Evolutionary conservation across 1,284 basidiomycete genomes (phyloP).

Genomic region (Tranzscheliella williamsii): DNA sequence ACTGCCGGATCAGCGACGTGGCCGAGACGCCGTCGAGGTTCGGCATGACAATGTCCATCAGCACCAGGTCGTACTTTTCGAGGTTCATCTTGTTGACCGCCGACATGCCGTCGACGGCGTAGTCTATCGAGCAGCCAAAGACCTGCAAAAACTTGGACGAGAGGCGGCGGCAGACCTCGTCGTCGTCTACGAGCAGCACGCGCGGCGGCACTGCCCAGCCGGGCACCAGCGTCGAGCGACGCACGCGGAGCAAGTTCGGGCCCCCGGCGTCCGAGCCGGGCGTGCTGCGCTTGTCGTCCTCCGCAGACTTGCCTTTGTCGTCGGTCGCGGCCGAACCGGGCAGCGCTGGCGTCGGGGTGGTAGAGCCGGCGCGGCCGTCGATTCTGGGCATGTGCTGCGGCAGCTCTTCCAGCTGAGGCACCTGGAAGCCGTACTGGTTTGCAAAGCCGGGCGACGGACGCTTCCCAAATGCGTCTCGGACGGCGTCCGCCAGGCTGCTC

Average conservation of each 20-base stretch:
- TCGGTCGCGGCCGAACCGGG: too few species aligned
- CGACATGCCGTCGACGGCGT: slow-evolving; percentile 87
- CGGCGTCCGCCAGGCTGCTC: background rate
- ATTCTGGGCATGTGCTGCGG: slow-evolving; percentile 34
- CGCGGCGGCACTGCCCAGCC: slow-evolving; percentile 63
- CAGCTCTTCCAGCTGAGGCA: slow-evolving; percentile 18
- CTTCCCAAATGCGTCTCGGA: background rate
- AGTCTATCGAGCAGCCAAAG: slow-evolving; percentile 91
- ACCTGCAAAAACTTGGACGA: slow-evolving; percentile 92
- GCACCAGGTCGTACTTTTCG: slow-evolving; percentile 88
- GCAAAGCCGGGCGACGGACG: background rate
- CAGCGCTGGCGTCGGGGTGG: background rate
- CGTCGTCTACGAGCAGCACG: slow-evolving; percentile 91
- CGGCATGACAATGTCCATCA: slow-evolving; percentile 86
- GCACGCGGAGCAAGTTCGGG: slow-evolving; percentile 31
- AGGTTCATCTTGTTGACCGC: slow-evolving; percentile 95
- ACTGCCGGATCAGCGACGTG: slow-evolving; percentile 88
- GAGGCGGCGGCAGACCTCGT: slow-evolving; percentile 83
- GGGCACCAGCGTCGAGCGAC: slow-evolving; percentile 74
- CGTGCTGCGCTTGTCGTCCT: background rate
- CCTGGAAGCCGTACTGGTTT: slow-evolving; percentile 6
- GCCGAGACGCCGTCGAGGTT: slow-evolving; percentile 82
- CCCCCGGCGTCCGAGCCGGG: background rate
- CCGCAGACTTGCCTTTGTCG: slow-evolving; percentile 1
- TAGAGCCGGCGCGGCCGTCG: slow-evolving; percentile 11